phyloP scores from a whole-genome alignment of 1,139 yeast species.

The Candida tetrigidarum region DNA sequence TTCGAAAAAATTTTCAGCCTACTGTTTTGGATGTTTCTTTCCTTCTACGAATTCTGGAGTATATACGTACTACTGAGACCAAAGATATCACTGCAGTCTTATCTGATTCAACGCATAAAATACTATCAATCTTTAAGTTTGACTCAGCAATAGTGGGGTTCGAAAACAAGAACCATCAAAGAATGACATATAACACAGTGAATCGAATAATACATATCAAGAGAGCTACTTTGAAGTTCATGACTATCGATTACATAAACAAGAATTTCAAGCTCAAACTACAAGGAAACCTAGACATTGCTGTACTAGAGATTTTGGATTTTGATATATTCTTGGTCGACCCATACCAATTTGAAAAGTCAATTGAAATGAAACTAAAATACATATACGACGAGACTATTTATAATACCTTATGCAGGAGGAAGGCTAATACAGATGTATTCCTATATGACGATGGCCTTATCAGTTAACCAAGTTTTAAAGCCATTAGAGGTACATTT shows the following conservation, averaged over 20 bases:
- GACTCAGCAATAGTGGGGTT: constrained; percentile 31
- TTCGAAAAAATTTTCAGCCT: constrained; percentile 23
- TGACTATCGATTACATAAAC: constrained; percentile 18
- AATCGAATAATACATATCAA: constrained; percentile 29
- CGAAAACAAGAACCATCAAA: constrained; percentile 32
- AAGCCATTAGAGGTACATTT: no score
- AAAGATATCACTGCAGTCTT: constrained; percentile 33
- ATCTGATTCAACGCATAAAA: constrained; percentile 36
- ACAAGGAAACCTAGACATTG: constrained; percentile 19
- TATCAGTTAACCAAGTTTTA: not conserved
- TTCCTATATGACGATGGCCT: not conserved
- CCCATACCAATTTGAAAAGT: constrained; percentile 24
- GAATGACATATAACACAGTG: constrained; percentile 35
- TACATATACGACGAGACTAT: constrained; percentile 27
- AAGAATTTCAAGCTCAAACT: constrained; percentile 18
- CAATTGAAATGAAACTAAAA: constrained; percentile 22
- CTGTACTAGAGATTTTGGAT: constrained; percentile 28
- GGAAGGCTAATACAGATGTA: not conserved
- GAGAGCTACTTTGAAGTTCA: constrained; percentile 31
- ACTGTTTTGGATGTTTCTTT: constrained; percentile 24
- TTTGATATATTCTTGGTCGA: constrained; percentile 36
- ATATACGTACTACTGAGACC: constrained; percentile 20
- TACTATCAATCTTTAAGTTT: constrained; percentile 34
- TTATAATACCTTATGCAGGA: constrained; percentile 18
- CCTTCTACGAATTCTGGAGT: constrained; percentile 32